These are phyloP conservation scores for Tylopilus plumbeoviolaceoides DNA, from an alignment of 768 basidiomycete genomes.

Conservation along the genomic window DNA sequence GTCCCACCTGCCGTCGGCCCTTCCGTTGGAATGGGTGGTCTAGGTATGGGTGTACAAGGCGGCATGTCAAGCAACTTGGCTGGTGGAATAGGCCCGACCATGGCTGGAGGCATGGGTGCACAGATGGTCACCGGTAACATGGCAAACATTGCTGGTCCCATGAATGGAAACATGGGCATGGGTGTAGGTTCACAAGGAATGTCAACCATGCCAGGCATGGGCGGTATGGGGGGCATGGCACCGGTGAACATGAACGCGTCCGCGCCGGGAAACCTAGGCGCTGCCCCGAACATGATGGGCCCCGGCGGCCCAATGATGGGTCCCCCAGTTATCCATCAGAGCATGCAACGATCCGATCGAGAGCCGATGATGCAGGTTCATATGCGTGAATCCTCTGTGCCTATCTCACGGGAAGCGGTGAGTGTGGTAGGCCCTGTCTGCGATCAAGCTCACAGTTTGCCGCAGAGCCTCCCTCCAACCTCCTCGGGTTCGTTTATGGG, in stretches of 20 bases:
- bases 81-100: conserved; percentile 11
- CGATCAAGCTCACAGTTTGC: conserved; percentile 1
- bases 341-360: conserved; percentile 22
- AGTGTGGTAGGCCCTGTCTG: neutral
- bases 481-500: conserved; percentile 20
- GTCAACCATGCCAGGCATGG: conserved; percentile 13
- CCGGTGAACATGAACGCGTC: conserved; percentile 19
- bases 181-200: conserved; percentile 15
- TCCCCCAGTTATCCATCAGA: conserved; percentile 33
- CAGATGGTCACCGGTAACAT: conserved; percentile 7
- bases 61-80: conserved; percentile 13
- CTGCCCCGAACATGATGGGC: conserved; percentile 23
- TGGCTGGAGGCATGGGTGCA: conserved; percentile 13
- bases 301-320: conserved; percentile 36
- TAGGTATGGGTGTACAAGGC: conserved; percentile 13
- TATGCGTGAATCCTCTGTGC: conserved; percentile 22
- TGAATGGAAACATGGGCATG: conserved; percentile 19
- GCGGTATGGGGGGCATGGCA: conserved; percentile 16
- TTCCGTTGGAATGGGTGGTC: conserved; percentile 9
- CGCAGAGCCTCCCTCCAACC: conserved; percentile 24
- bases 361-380: conserved; percentile 25
- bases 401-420: conserved; percentile 27
- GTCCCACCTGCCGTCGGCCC: neutral
- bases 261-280: conserved; percentile 16
- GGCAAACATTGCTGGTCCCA: conserved; percentile 3